Percentiles rank a stretch among this genome's conserved stretches.
These are phyloP conservation scores for Pseudogymnoascus sp. DNA, from an alignment of 2,329 filamentous ascomycete genomes.

Conservation along the genomic window DNA sequence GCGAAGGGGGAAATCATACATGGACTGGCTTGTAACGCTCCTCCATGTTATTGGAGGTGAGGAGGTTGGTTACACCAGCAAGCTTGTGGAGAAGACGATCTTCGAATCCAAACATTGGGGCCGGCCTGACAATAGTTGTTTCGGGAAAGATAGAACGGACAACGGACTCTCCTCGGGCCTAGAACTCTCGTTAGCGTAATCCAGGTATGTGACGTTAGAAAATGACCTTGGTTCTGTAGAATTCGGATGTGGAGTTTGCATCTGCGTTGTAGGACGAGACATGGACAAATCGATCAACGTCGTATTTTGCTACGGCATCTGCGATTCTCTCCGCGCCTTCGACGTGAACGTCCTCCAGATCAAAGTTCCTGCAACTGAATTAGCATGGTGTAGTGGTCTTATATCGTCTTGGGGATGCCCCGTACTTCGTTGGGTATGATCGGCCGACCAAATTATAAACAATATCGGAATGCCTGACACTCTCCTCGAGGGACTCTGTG, in stretches of 20 bases:
- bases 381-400: constrained; percentile 20
- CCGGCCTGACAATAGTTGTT: constrained; percentile 90
- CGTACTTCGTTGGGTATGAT: constrained; percentile 90
- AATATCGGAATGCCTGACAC: constrained; percentile 91
- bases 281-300: constrained; percentile 93
- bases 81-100: constrained; percentile 84
- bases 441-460: constrained; percentile 95
- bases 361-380: constrained; percentile 67
- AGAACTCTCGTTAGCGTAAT: constrained; percentile 14
- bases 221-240: constrained; percentile 76
- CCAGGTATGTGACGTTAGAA: constrained; percentile 4
- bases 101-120: constrained; percentile 91
- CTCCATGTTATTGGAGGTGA: constrained; percentile 89
- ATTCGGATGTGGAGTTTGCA: constrained; percentile 72
- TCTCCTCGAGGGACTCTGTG: constrained; percentile 91
- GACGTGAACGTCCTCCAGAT: constrained; percentile 83
- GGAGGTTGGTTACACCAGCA: constrained; percentile 68
- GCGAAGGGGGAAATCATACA: constrained; percentile 38
- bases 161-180: constrained; percentile 73
- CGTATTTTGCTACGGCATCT: constrained; percentile 93
- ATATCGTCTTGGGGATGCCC: constrained; percentile 10
- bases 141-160: constrained; percentile 88
- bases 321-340: constrained; percentile 88
- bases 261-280: constrained; percentile 91
- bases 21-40: constrained; percentile 89